These are phyloP conservation scores for Mycena leptocephala DNA, from an alignment of 768 basidiomycete genomes.

Conservation along the genomic window DNA sequence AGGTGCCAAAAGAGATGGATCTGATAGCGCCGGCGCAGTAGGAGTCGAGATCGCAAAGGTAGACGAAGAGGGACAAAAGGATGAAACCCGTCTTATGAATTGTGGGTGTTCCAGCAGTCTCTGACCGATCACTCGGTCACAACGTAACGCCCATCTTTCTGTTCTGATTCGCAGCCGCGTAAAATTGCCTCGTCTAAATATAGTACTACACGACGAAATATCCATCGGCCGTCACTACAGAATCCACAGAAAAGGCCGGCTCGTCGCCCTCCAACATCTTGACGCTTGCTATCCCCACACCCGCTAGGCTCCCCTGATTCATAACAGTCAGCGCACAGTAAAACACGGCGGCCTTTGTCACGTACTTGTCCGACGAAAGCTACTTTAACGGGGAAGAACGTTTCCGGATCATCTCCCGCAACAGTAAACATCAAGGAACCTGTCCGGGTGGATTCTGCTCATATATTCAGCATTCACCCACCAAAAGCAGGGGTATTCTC, in stretches of 20 bases:
- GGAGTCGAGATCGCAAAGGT: not conserved
- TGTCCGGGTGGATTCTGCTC: constrained; percentile 60
- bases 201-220: constrained; percentile 67
- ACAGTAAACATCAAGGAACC: constrained; percentile 95
- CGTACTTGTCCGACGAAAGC: constrained; percentile 74
- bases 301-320: constrained; percentile 84
- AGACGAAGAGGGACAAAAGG: not conserved
- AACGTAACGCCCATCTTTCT: not conserved
- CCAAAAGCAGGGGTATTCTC: not conserved
- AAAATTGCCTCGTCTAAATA: constrained; percentile 11
- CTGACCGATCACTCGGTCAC: not conserved
- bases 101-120: not conserved
- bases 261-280: constrained; percentile 62
- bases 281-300: constrained; percentile 76
- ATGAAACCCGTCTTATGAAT: not conserved
- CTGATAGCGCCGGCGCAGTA: constrained; percentile 33
- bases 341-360: not conserved
- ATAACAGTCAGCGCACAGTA: not conserved
- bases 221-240: constrained; percentile 67
- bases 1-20: not conserved
- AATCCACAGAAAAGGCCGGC: constrained; percentile 68
- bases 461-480: not conserved
- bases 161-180: not conserved
- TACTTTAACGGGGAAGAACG: constrained; percentile 95
- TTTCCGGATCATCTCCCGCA: constrained; percentile 84